A percentile compares a stretch with the other conserved stretches of the same genome.
These are phyloP conservation scores for Aspergillus conjunctus DNA, from an alignment of 495 filamentous ascomycete genomes.

Conservation along the genomic window DNA sequence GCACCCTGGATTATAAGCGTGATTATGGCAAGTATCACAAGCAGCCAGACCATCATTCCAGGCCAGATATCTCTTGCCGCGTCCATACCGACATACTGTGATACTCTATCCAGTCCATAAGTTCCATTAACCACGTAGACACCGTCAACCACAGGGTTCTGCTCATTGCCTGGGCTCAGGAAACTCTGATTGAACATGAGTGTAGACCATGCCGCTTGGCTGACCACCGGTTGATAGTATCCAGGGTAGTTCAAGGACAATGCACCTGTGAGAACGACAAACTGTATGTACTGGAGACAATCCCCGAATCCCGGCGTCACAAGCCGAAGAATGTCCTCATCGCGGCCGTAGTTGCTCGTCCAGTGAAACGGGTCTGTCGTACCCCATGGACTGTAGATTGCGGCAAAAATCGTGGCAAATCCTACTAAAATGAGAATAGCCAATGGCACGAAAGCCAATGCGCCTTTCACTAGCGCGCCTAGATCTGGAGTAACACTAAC, in stretches of 20 bases:
- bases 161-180: conserved; percentile 64
- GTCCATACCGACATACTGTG: conserved; percentile 83
- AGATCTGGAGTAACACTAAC: conserved; percentile 81
- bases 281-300: conserved; percentile 96
- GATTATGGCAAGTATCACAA: conserved; percentile 68
- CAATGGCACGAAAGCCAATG: conserved; percentile 78
- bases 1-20: conserved; percentile 75
- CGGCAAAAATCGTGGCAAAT: conserved; percentile 77
- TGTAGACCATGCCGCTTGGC: conserved; percentile 80
- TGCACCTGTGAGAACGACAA: conserved; percentile 82
- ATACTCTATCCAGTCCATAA: conserved; percentile 76
- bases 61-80: conserved; percentile 84
- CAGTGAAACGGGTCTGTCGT: conserved; percentile 86
- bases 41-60: conserved; percentile 83
- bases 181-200: conserved; percentile 95
- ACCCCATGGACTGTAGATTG: conserved; percentile 91
- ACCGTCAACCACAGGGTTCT: conserved; percentile 72
- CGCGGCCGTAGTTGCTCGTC: conserved; percentile 94
- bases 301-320: conserved; percentile 97
- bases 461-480: conserved; percentile 59
- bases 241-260: conserved; percentile 89
- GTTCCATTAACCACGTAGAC: conserved; percentile 71
- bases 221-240: conserved; percentile 89
- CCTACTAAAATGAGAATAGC: conserved; percentile 78
- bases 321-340: conserved; percentile 85